These are phyloP conservation scores for Suhomyces panamericanus DNA, from an alignment of 1,139 yeast species.

Conservation along the genomic window DNA sequence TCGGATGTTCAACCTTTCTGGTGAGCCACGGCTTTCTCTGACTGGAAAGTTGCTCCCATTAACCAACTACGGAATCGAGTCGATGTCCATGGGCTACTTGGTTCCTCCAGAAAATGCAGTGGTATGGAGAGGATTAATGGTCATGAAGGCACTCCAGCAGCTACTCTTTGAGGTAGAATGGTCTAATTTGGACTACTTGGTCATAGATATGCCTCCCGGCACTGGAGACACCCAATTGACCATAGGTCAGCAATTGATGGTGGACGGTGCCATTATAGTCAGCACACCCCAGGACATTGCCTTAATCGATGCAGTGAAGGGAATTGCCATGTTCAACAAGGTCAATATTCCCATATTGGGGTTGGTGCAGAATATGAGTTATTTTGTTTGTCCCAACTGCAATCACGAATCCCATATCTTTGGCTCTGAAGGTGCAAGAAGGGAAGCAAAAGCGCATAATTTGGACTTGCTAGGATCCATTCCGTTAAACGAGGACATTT, in stretches of 20 bases:
- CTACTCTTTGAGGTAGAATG: slow-evolving; percentile 78
- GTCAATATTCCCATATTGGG: slow-evolving; percentile 77
- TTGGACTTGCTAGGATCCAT: slow-evolving; percentile 62
- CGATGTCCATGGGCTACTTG: slow-evolving; percentile 90
- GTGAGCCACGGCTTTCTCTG: slow-evolving; percentile 62
- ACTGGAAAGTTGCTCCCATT: slow-evolving; percentile 65
- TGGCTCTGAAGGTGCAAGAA: slow-evolving; percentile 64
- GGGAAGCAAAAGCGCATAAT: slow-evolving; percentile 54
- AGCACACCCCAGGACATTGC: slow-evolving; percentile 91
- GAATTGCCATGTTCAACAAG: slow-evolving; percentile 74
- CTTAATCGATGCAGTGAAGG: slow-evolving; percentile 75
- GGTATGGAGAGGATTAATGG: slow-evolving; percentile 87
- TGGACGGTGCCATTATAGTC: slow-evolving; percentile 80
- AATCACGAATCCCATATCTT: slow-evolving; percentile 72
- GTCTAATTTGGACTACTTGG: slow-evolving; percentile 68
- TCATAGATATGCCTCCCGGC: slow-evolving; percentile 89
- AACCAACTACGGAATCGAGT: slow-evolving; percentile 73
- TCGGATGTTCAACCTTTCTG: slow-evolving; percentile 59
- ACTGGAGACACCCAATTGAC: slow-evolving; percentile 89
- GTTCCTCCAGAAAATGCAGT: slow-evolving; percentile 69
- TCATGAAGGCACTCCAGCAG: slow-evolving; percentile 85
- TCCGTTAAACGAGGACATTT: slow-evolving; percentile 66
- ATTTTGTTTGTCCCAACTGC: slow-evolving; percentile 74
- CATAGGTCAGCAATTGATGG: slow-evolving; percentile 70
- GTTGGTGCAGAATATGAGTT: slow-evolving; percentile 82